phyloP scores from a whole-genome alignment of 805 yeast species.

The Cyberlindnera misumaiensis region DNA sequence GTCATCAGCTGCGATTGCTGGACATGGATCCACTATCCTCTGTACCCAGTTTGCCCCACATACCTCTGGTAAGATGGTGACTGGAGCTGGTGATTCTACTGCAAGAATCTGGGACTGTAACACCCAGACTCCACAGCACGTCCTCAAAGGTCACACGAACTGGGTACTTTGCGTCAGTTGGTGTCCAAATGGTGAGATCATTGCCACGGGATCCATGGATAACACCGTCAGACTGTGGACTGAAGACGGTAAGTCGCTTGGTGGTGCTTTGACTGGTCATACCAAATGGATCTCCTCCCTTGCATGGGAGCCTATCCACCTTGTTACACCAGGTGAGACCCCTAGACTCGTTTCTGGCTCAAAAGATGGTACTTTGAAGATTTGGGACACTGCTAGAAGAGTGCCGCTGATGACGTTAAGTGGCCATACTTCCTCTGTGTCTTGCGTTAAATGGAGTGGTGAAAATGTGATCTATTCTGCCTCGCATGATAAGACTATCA shows the following conservation, averaged over 20 bases:
- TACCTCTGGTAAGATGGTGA: conserved; percentile 75
- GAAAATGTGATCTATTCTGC: conserved; percentile 75
- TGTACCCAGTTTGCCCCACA: conserved; percentile 93
- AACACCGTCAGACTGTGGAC: conserved; percentile 86
- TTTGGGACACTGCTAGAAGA: conserved; percentile 82
- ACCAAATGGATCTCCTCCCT: conserved; percentile 83
- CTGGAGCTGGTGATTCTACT: conserved; percentile 95
- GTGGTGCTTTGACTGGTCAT: conserved; percentile 75
- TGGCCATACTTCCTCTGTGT: conserved; percentile 84
- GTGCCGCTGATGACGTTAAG: conserved; percentile 62
- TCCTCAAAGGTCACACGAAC: conserved; percentile 77
- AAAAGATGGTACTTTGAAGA: conserved; percentile 81
- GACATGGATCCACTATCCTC: conserved; percentile 90
- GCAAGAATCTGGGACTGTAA: conserved; percentile 97
- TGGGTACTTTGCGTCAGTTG: conserved; percentile 92
- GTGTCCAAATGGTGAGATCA: conserved; percentile 84
- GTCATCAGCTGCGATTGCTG: conserved; percentile 86
- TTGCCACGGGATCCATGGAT: conserved; percentile 97
- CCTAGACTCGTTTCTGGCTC: conserved; percentile 82
- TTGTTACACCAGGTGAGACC: conserved; percentile 54
- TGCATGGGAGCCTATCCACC: conserved; percentile 91
- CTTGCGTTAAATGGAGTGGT: conserved; percentile 98
- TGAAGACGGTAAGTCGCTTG: conserved; percentile 63
- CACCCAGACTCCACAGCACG: conserved; percentile 83
- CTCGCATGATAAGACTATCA: conserved; percentile 91